Percentiles rank a stretch among this genome's conserved stretches.
These are phyloP conservation scores for Fusarium sp. DNA, from an alignment of 2,329 filamentous ascomycete genomes.

Conservation along the genomic window DNA sequence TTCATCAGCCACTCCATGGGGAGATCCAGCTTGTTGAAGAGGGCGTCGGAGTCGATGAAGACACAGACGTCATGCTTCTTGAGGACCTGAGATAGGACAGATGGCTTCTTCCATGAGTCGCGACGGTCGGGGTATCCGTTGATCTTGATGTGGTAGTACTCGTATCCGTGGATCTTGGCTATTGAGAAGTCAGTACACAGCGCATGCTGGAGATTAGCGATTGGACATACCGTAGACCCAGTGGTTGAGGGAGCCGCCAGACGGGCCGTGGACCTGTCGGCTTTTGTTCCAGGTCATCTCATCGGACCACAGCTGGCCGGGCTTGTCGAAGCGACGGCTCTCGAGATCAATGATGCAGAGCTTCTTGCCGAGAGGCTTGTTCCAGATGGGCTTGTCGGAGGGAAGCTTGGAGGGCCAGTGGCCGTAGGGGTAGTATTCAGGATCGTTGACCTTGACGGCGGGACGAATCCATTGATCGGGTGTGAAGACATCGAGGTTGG, in stretches of 20 bases:
- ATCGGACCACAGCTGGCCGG: slow-evolving; percentile 54
- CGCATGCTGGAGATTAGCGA: not conserved
- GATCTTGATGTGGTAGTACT: slow-evolving; percentile 60
- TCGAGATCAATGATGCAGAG: slow-evolving; percentile 62
- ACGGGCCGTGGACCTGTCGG: slow-evolving; percentile 53
- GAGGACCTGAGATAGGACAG: slow-evolving; percentile 58
- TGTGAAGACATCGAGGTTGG: slow-evolving; percentile 20
- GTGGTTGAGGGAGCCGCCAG: slow-evolving; percentile 60
- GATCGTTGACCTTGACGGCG: slow-evolving; percentile 43
- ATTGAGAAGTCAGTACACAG: slow-evolving; percentile 36
- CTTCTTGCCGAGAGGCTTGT: slow-evolving; percentile 53
- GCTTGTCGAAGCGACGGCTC: slow-evolving; percentile 55
- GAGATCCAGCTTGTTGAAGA: slow-evolving; percentile 51
- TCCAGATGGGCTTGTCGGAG: slow-evolving; percentile 50
- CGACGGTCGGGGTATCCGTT: slow-evolving; percentile 56
- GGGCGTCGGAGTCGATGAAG: slow-evolving; percentile 61
- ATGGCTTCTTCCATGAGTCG: slow-evolving; percentile 61
- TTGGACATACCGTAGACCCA: slow-evolving; percentile 57
- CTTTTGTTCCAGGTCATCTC: slow-evolving; percentile 56
- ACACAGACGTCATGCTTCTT: slow-evolving; percentile 59
- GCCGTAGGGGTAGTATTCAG: slow-evolving; percentile 51
- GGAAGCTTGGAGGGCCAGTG: slow-evolving; percentile 53
- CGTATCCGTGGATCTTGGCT: slow-evolving; percentile 62
- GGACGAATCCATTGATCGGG: slow-evolving; percentile 31
- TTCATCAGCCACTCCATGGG: slow-evolving; percentile 57